phyloP scores from a whole-genome alignment of 31 red algal genomes.

The Endocladia muricata region DNA sequence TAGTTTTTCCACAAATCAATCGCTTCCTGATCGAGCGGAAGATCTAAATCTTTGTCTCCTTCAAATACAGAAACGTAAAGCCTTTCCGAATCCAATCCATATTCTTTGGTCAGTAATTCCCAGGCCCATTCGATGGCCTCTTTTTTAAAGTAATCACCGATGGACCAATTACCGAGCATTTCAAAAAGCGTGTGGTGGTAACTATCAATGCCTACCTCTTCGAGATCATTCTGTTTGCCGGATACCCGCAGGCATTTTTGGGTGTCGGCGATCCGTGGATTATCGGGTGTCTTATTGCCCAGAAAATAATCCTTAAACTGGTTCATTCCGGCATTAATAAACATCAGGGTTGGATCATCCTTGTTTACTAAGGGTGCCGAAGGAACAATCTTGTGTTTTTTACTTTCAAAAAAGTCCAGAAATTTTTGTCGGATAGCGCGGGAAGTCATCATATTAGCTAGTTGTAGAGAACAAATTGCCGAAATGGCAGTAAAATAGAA shows the following conservation, averaged over 20 bases:
- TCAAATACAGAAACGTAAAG: conserved; percentile 71
- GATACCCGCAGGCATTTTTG: conserved; percentile 76
- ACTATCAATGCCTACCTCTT: conserved; percentile 65
- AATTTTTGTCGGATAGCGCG: too few relatives aligned
- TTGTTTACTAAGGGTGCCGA: conserved; percentile 45
- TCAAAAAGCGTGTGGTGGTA: conserved; percentile 86
- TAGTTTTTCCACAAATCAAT: conserved; percentile 52
- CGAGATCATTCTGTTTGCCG: conserved; percentile 82
- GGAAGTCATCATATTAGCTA: too few relatives aligned
- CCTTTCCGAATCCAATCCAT: conserved; percentile 8
- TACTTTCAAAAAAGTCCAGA: conserved; percentile 14
- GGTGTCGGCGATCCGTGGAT: not conserved
- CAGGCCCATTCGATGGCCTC: conserved; percentile 67
- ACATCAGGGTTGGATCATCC: conserved; percentile 76
- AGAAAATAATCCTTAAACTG: conserved; percentile 75
- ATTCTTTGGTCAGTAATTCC: conserved; percentile 40
- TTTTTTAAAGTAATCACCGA: conserved; percentile 79
- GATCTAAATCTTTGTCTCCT: conserved; percentile 18
- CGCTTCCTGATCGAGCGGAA: conserved; percentile 52
- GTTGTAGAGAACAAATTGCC: too few relatives aligned
- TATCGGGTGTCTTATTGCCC: conserved; percentile 11
- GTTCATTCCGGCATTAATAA: conserved; percentile 81
- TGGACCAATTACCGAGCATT: conserved; percentile 83
- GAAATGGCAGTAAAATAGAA: too few relatives aligned
- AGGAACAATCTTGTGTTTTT: conserved; percentile 25